Percentiles rank a stretch among this genome's conserved stretches.
Evolutionary conservation across 2,329 filamentous ascomycete species (phyloP).

Genomic region (Hypoxylon sp.): DNA sequence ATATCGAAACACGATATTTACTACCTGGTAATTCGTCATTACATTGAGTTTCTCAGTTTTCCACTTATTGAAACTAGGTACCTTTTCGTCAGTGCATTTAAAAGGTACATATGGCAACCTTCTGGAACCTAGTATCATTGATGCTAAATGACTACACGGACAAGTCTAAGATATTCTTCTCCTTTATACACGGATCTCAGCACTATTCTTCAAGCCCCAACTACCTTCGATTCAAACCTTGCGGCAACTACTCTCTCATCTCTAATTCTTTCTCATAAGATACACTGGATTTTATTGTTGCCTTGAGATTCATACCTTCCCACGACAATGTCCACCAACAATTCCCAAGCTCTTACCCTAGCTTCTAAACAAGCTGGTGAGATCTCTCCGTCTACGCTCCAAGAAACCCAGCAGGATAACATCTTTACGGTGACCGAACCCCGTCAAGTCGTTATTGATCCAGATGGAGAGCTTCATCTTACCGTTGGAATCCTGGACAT

Average conservation of each 20-base stretch:
- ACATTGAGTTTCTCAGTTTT: not conserved
- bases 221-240: not conserved
- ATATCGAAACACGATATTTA: not conserved
- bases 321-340: not conserved
- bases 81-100: not conserved
- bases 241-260: not conserved
- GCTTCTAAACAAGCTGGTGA: not conserved
- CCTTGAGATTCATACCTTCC: not conserved
- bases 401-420: not conserved
- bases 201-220: not conserved
- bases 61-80: too few species aligned
- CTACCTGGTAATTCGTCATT: not conserved
- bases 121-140: too few species aligned
- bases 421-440: not conserved
- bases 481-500: slow-evolving; percentile 36
- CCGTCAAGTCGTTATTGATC: slow-evolving; percentile 35
- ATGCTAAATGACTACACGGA: not conserved
- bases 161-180: not conserved
- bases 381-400: not conserved
- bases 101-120: not conserved
- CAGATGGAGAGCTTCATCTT: slow-evolving; percentile 45
- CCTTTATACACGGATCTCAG: not conserved
- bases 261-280: not conserved
- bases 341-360: not conserved
- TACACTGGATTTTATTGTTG: not conserved